Percentiles rank a stretch among this genome's conserved stretches.
Conservation (phyloP, 2,329 filamentous ascomycete species). For the Dothiorella sarmentorum region DNA sequence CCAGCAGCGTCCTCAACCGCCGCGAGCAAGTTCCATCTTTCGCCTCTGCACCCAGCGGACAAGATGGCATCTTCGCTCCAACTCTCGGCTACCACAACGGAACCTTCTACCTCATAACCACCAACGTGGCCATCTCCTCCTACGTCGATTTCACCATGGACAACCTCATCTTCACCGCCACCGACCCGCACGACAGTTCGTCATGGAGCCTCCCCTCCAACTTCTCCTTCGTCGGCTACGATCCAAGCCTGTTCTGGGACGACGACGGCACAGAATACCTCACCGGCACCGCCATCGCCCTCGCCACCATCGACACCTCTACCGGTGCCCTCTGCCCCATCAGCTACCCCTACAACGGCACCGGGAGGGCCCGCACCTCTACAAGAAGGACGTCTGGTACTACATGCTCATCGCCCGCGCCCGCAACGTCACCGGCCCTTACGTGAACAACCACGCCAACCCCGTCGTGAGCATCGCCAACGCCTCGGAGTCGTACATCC, state of each 20-base stretch:
- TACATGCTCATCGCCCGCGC: conserved; percentile 33
- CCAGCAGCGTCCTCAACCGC: conserved; percentile 24
- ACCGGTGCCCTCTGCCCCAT: not conserved
- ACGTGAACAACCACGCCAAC: conserved; percentile 24
- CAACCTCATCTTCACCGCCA: conserved; percentile 39
- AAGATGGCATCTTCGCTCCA: conserved; percentile 36
- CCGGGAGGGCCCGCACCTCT: conserved; percentile 34
- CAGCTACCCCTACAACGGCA: conserved; percentile 41
- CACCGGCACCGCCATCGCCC: conserved; percentile 27
- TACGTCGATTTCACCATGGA: conserved; percentile 46
- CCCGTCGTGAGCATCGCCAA: conserved; percentile 28
- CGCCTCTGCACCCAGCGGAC: conserved; percentile 29
- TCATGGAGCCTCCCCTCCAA: conserved; percentile 51
- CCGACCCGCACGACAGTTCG: too few species aligned
- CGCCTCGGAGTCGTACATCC: conserved; percentile 36
- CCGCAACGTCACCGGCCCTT: conserved; percentile 25
- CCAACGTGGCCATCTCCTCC: conserved; percentile 41
- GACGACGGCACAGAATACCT: conserved; percentile 38
- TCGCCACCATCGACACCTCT: conserved; percentile 28
- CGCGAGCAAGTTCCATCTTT: conserved; percentile 9
- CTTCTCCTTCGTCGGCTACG: conserved; percentile 50
- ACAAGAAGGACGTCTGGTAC: conserved; percentile 30
- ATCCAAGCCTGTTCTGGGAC: conserved; percentile 56
- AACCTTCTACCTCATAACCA: conserved; percentile 43
- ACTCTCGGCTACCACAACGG: conserved; percentile 37